Percentiles rank a stretch among this genome's conserved stretches.
Evolutionary conservation across 2,329 filamentous ascomycete genomes (phyloP).

Genomic region (Cladophialophora bantiana): DNA sequence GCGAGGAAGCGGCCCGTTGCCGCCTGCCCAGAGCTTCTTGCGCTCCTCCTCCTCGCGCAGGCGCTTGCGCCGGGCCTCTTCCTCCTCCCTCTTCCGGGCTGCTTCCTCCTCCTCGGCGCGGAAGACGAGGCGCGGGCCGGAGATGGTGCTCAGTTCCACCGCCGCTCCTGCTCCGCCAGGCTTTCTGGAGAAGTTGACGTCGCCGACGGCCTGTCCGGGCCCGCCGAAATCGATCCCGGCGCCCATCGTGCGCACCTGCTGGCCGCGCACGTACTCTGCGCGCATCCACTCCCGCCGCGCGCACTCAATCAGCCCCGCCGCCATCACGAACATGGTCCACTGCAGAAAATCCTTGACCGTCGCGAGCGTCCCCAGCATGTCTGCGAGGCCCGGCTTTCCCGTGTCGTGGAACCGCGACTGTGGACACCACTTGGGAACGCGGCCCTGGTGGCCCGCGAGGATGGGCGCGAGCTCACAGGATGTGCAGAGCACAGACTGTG

Average conservation of each 20-base stretch:
- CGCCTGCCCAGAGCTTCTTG: not conserved
- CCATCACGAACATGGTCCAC: conserved; percentile 34
- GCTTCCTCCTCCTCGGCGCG: conserved; percentile 15
- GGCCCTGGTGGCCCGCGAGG: conserved; percentile 33
- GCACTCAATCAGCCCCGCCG: conserved; percentile 31
- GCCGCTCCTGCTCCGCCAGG: not conserved
- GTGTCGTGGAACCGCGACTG: conserved; percentile 36
- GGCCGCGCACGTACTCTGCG: conserved; percentile 22
- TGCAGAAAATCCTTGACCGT: conserved; percentile 35
- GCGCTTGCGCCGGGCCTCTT: not conserved
- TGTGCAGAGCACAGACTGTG: conserved; percentile 34
- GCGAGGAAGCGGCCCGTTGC: conserved; percentile 4
- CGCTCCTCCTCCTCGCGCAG: conserved; percentile 3
- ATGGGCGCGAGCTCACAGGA: conserved; percentile 37
- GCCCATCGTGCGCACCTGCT: conserved; percentile 21
- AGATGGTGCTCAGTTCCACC: conserved; percentile 27
- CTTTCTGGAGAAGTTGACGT: conserved; percentile 5
- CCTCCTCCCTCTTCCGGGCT: conserved; percentile 15
- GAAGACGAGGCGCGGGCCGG: conserved; percentile 23
- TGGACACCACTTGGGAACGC: conserved; percentile 35
- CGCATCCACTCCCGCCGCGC: conserved; percentile 33
- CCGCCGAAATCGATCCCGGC: conserved; percentile 33
- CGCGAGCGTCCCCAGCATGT: conserved; percentile 62
- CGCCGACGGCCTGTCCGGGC: not conserved
- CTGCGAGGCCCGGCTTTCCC: conserved; percentile 42